phyloP scores from a whole-genome alignment of 495 filamentous ascomycete genomes.

The Penicillium verhagenii region DNA sequence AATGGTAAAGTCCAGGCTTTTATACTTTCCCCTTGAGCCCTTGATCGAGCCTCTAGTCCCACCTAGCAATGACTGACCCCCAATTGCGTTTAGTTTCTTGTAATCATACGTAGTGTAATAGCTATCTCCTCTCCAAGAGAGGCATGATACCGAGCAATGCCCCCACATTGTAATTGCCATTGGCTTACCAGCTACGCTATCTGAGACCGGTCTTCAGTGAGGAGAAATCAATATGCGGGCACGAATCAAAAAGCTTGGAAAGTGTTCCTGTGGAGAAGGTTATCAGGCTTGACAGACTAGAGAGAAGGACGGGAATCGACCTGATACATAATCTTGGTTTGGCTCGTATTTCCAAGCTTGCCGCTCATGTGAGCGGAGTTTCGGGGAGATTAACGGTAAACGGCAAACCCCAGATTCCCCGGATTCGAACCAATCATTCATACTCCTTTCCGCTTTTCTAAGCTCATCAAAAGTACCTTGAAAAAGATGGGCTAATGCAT shows the following conservation, averaged over 20 bases:
- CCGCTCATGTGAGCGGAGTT: background rate
- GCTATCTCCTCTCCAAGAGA: background rate
- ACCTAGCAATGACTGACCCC: background rate
- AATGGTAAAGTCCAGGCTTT: background rate
- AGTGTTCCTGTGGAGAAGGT: background rate
- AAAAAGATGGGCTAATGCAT: no score
- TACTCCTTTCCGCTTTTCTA: no score
- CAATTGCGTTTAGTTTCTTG: background rate
- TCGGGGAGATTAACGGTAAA: no score
- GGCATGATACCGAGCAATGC: background rate
- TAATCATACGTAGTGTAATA: background rate
- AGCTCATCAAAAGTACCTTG: no score
- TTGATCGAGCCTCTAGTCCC: background rate
- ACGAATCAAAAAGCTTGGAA: slow-evolving; percentile 19
- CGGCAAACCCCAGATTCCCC: slow-evolving; percentile 1
- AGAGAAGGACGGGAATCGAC: no score
- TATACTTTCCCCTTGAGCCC: background rate
- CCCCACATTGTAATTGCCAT: background rate
- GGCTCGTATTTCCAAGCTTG: background rate
- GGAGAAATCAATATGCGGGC: slow-evolving; percentile 15
- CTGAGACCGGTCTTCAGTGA: background rate
- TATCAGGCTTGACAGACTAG: background rate
- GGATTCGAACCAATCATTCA: background rate
- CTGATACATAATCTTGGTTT: no score
- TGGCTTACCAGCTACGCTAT: background rate